phyloP scores from a whole-genome alignment of 2,329 filamentous ascomycete species.

The Incumbomyces lentus region DNA sequence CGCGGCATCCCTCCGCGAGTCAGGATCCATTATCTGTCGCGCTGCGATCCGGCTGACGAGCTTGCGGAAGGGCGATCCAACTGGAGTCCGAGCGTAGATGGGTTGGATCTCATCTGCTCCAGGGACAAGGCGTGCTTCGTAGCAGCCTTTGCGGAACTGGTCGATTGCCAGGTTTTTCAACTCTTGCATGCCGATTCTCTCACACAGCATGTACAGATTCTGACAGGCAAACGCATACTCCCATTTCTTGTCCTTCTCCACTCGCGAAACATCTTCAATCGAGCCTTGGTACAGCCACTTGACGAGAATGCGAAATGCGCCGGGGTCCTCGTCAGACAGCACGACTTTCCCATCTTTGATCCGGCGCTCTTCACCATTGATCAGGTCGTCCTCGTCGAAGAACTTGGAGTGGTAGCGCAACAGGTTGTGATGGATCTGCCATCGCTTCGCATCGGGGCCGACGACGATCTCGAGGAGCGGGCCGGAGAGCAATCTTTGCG shows the following conservation, averaged over 20 bases:
- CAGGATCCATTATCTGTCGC: slow-evolving; percentile 47
- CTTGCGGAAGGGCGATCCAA: slow-evolving; percentile 37
- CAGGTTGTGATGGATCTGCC: slow-evolving; percentile 43
- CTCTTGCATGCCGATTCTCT: slow-evolving; percentile 40
- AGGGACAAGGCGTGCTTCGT: slow-evolving; percentile 41
- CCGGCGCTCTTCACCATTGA: slow-evolving; percentile 23
- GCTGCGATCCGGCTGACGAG: slow-evolving; percentile 46
- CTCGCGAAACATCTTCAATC: slow-evolving; percentile 39
- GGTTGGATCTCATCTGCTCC: slow-evolving; percentile 45
- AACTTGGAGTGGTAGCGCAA: slow-evolving; percentile 43
- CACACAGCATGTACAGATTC: slow-evolving; percentile 43
- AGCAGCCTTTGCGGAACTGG: slow-evolving; percentile 41
- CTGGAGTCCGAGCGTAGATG: slow-evolving; percentile 39
- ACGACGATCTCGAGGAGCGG: slow-evolving; percentile 43
- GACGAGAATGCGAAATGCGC: slow-evolving; percentile 44
- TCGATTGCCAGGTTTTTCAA: slow-evolving; percentile 47
- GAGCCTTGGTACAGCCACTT: slow-evolving; percentile 48
- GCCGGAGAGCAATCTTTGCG: slow-evolving; percentile 41
- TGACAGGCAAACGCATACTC: slow-evolving; percentile 45
- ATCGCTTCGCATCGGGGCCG: slow-evolving; percentile 37
- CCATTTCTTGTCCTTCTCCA: slow-evolving; percentile 41
- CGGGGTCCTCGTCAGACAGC: slow-evolving; percentile 39
- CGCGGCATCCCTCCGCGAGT: slow-evolving; percentile 38
- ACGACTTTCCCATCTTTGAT: slow-evolving; percentile 32
- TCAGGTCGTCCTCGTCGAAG: slow-evolving; percentile 30